Evolutionary conservation across 345 rosid genomes (phyloP), one percentile per base, ranked within the genome.

Genomic region (Diplotaxis tenuifolia): DNA sequence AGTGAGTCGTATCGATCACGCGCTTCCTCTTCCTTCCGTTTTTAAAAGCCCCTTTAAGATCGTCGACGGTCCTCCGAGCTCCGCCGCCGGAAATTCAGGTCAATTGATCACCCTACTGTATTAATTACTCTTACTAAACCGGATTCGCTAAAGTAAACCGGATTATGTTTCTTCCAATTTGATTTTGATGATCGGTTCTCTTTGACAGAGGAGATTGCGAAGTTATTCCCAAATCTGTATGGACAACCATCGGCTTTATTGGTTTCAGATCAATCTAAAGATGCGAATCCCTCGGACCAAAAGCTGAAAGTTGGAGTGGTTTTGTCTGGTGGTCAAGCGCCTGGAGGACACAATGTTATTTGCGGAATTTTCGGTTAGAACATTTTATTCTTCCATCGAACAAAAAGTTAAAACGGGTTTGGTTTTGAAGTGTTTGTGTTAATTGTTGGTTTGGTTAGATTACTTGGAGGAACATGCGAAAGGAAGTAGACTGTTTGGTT

Each of bases 331-430:
- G 99, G 99, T 42, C 99, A 95, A 80, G 98, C 99, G 21, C 99
- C 98, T 18, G 99, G 99, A 15, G 98, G 99, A 25, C 98, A 92
- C 86, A 95, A 95, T 85, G 99, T 95, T 68, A 92, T 95, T 25
- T 89, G 83, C 45, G 99, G 98, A 64, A 86, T 95, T 47, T 92
- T 78, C 28, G 99, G 99, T 92, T 75, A 79, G 86, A 5, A 67
- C 2, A 67, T 25, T 10, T 7, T 31, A 0, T 18, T 66, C 0
- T 45, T 42, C 27, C 18, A 5, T 45, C 50, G 2, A 45, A 45
- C 50, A 18, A 45, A 45, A 45, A 45, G 18, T 15, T 6, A n/a
- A 3, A 45, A 6, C 19, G n/a, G 18, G 7, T 45, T 7, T 45
- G 50, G 7, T 45, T 45, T 45, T n/a, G 7, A 45, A 45, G 19